Conservation (phyloP, 2,329 filamentous ascomycete genomes). For the Colletotrichum spinosum region DNA sequence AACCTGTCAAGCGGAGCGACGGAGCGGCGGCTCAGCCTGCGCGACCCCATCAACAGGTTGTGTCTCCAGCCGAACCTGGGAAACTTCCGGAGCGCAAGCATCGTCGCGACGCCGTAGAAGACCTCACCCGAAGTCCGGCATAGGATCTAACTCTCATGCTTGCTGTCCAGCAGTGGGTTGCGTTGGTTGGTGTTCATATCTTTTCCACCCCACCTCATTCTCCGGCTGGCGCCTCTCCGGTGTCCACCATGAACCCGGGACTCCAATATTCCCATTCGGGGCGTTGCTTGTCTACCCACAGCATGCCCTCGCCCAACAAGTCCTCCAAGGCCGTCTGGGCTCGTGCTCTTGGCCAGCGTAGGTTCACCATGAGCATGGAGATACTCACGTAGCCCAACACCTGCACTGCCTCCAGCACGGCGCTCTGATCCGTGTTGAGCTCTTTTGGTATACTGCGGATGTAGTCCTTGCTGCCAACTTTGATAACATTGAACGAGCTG, state of each 20-base stretch:
- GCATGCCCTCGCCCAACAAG: slow-evolving; percentile 85
- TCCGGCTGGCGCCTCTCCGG: slow-evolving; percentile 42
- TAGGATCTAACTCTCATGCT: background rate
- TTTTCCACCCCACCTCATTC: slow-evolving; percentile 31
- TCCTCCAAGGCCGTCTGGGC: slow-evolving; percentile 94
- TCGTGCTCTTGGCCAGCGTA: slow-evolving; percentile 85
- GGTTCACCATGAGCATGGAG: slow-evolving; percentile 87
- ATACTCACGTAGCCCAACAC: slow-evolving; percentile 90
- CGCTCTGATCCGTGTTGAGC: slow-evolving; percentile 92
- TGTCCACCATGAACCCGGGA: slow-evolving; percentile 75
- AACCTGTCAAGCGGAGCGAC: too few species aligned
- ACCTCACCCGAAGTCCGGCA: background rate
- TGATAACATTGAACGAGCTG: slow-evolving; percentile 86
- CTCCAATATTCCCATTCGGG: slow-evolving; percentile 96
- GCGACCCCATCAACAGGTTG: too few species aligned
- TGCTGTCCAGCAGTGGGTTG: slow-evolving; percentile 15
- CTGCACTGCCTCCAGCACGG: slow-evolving; percentile 91
- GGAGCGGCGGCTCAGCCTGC: too few species aligned
- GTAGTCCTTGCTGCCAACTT: slow-evolving; percentile 85
- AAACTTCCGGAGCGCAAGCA: too few species aligned
- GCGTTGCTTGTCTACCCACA: slow-evolving; percentile 92
- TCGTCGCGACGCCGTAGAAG: too few species aligned
- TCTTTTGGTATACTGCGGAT: slow-evolving; percentile 95
- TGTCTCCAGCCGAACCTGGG: too few species aligned
- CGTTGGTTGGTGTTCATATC: slow-evolving; percentile 40